A percentile compares a stretch with the other conserved stretches of the same genome.
phyloP scores from a whole-genome alignment of 176 grass and related monocot genomes.

The Bromus sterilis region DNA sequence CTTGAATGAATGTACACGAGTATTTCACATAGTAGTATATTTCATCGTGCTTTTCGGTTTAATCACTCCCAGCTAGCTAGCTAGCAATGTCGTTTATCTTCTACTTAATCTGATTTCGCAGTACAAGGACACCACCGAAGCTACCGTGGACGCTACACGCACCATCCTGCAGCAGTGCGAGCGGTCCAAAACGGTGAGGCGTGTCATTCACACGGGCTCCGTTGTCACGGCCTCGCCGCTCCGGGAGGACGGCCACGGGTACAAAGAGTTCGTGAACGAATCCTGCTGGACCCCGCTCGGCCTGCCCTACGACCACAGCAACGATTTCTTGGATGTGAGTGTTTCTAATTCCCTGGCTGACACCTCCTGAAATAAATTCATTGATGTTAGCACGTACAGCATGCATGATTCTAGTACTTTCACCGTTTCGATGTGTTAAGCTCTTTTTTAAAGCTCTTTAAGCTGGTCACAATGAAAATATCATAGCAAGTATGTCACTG shows the following conservation, averaged over 20 bases:
- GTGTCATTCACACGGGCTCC: conserved; percentile 60
- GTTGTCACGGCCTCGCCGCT: conserved; percentile 38
- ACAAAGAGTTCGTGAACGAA: conserved; percentile 37
- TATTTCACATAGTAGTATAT: no score
- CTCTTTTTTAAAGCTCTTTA: no score
- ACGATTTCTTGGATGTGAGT: conserved; percentile 29
- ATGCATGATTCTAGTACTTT: no score
- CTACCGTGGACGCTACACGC: conserved; percentile 19
- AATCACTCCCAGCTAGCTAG: no score
- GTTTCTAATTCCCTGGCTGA: no score
- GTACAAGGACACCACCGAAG: conserved; percentile 50
- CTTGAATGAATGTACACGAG: no score
- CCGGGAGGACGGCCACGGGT: conserved; percentile 25
- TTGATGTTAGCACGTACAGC: no score
- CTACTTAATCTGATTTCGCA: not conserved
- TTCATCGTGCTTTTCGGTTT: no score
- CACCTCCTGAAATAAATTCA: no score
- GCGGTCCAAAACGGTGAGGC: conserved; percentile 42
- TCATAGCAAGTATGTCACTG: no score
- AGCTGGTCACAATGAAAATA: no score
- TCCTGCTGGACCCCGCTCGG: conserved; percentile 44
- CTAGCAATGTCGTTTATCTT: not conserved
- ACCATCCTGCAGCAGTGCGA: conserved; percentile 52
- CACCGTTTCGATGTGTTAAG: no score
- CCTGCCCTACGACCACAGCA: conserved; percentile 23